Evolutionary conservation across 2,329 filamentous ascomycete species (phyloP).

Genomic region (Beauveria caledonica): DNA sequence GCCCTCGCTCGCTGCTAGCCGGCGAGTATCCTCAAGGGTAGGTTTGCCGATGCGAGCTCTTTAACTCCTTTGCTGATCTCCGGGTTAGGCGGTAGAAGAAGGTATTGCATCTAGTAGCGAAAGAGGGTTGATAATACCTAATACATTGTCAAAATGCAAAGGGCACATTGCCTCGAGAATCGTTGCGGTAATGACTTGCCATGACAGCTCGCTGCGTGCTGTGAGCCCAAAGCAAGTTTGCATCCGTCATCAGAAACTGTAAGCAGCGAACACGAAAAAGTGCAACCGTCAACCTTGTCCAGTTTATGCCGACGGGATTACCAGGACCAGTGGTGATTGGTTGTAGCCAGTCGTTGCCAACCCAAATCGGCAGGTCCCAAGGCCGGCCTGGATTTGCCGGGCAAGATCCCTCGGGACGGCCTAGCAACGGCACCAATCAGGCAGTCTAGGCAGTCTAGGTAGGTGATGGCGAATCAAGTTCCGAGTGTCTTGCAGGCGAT

Average conservation of each 20-base stretch:
- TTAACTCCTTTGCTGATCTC: neutral
- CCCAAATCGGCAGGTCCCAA: slow-evolving; percentile 1
- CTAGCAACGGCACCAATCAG: neutral
- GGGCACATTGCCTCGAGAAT: neutral
- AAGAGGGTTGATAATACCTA: neutral
- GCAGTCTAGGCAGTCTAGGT: neutral
- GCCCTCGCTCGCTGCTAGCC: neutral
- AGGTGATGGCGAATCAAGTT: neutral
- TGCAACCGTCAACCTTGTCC: neutral
- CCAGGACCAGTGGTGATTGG: neutral
- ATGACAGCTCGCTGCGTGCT: neutral
- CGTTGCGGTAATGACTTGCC: neutral
- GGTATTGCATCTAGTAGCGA: neutral
- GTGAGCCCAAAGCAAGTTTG: neutral
- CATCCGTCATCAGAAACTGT: neutral
- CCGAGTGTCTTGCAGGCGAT: neutral
- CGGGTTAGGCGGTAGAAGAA: neutral
- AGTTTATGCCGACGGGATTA: neutral
- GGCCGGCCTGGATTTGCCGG: neutral
- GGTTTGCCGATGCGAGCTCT: neutral
- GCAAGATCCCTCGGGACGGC: neutral
- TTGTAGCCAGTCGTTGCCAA: neutral
- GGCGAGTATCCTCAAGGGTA: neutral
- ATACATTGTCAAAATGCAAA: neutral
- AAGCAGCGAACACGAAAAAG: neutral